These are phyloP conservation scores for Colletotrichum lini DNA, from an alignment of 2,329 filamentous ascomycete species.

Conservation along the genomic window DNA sequence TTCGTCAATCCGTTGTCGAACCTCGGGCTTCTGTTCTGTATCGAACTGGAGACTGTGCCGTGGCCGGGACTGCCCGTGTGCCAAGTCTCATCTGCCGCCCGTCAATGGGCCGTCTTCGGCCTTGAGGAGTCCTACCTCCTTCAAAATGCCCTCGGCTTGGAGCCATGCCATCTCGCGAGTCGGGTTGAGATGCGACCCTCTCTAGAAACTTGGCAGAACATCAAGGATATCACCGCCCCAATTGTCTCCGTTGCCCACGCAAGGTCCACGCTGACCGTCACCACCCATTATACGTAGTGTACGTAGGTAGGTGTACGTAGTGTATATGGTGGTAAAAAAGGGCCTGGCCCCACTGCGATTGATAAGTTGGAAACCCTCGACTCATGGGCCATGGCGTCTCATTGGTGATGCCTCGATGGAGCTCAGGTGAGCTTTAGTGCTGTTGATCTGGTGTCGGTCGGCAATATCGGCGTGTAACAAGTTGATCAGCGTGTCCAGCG, in stretches of 20 bases:
- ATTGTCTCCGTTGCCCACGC: not conserved
- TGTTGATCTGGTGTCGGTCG: slow-evolving; percentile 2
- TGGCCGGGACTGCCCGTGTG: slow-evolving; percentile 17
- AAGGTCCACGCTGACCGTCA: not conserved
- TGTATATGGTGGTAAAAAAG: not conserved
- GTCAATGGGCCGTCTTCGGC: slow-evolving; percentile 10
- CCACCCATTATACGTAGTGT: not conserved
- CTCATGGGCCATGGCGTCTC: slow-evolving; percentile 17
- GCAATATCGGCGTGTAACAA: not conserved
- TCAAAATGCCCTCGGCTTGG: not conserved
- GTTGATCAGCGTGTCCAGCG: not conserved
- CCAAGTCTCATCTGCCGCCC: slow-evolving; percentile 36
- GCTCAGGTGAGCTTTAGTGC: not conserved
- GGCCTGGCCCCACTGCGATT: slow-evolving; percentile 15
- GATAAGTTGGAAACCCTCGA: slow-evolving; percentile 27
- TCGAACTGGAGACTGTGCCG: not conserved
- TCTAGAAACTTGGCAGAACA: not conserved
- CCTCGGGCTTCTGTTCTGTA: not conserved
- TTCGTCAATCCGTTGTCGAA: slow-evolving; percentile 1
- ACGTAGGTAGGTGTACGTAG: too few relatives aligned
- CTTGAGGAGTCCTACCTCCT: not conserved
- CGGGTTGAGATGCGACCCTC: too few relatives aligned
- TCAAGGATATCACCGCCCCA: not conserved
- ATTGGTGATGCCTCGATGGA: slow-evolving; percentile 6
- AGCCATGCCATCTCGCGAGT: not conserved